Base-by-base conservation (phyloP, 169 alveolate genomes). In the Perkinsus olseni region DNA sequence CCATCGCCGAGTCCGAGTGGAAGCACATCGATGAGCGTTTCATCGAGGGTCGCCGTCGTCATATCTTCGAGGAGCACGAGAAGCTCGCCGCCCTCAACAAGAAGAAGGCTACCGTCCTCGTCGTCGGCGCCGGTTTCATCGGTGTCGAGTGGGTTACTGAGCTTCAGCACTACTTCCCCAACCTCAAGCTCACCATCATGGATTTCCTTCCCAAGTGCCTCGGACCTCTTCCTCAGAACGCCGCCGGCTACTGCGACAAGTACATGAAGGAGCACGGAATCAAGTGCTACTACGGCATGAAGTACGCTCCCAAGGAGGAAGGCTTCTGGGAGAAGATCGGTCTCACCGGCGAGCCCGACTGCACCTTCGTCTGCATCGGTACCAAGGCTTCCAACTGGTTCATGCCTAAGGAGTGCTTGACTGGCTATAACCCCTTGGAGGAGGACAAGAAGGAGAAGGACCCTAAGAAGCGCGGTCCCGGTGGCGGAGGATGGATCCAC, bases 401-500 rank as follows among this genome's bases (percentile, higher is more conserved):
- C 95, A 94, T 94, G 95, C 95, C 95, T 20, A 92, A 94, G 74
- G 91, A 82, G 62, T 62, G 82, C 82, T 62, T 62, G 82, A 62
- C 82, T 62, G 82, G 82, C 82, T 62, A 62, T 24, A 94, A 94
- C 38, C 90, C 93, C 92, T 62, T 91, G 4, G 95, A 94, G 92
- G 91, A 92, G 94, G 82, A 62, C 82, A 62, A 62, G 82, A 62
- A 62, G 82, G 82, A 62, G 82, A 62, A 62, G 82, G 82, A 62
- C 82, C 82, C 82, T 24, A 62, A 62, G 82, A 92, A 93, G 92
- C 93, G 92, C 36, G 95, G 94, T 24, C 95, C 95, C 38, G 95
- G 95, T 36, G 95, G 95, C 74, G 95, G 95, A 48, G 95, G 95
- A 38, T 94, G 95, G 95, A 94, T 94, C 91, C 93, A 82, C 92